Conservation (phyloP, 345 rosid genomes). For the Gynandropsis gynandra region DNA sequence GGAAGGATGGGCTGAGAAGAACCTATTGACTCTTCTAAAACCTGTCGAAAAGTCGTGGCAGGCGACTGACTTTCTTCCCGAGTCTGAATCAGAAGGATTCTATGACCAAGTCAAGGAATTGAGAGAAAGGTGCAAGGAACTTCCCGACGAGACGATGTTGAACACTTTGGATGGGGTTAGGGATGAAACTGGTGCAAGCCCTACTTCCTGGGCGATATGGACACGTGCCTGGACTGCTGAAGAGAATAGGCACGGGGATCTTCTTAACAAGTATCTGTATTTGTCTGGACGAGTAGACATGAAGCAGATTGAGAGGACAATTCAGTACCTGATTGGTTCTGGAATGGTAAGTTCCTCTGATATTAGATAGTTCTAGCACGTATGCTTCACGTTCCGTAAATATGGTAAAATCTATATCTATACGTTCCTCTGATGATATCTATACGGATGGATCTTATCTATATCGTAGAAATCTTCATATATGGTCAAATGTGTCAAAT, state of each 20-base stretch:
- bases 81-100: slow-evolving; percentile 45
- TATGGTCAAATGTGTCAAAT: no score
- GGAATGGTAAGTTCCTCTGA: slow-evolving; percentile 27
- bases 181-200: slow-evolving; percentile 32
- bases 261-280: slow-evolving; percentile 54
- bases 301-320: slow-evolving; percentile 51
- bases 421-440: neutral
- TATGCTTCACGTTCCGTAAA: neutral
- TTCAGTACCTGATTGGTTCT: slow-evolving; percentile 36
- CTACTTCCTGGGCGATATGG: slow-evolving; percentile 50
- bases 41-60: slow-evolving; percentile 67
- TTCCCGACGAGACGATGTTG: slow-evolving; percentile 52
- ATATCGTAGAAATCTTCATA: no score
- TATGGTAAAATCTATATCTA: neutral
- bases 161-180: slow-evolving; percentile 51
- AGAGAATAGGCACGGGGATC: slow-evolving; percentile 57
- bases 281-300: slow-evolving; percentile 52
- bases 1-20: slow-evolving; percentile 35
- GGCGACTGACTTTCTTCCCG: slow-evolving; percentile 55
- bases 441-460: no score
- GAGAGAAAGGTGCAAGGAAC: slow-evolving; percentile 39
- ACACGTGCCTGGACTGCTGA: slow-evolving; percentile 56
- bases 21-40: slow-evolving; percentile 40
- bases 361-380: neutral
- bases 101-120: slow-evolving; percentile 49